phyloP scores from a whole-genome alignment of 768 basidiomycete species.

The Macrocybe gigantea region DNA sequence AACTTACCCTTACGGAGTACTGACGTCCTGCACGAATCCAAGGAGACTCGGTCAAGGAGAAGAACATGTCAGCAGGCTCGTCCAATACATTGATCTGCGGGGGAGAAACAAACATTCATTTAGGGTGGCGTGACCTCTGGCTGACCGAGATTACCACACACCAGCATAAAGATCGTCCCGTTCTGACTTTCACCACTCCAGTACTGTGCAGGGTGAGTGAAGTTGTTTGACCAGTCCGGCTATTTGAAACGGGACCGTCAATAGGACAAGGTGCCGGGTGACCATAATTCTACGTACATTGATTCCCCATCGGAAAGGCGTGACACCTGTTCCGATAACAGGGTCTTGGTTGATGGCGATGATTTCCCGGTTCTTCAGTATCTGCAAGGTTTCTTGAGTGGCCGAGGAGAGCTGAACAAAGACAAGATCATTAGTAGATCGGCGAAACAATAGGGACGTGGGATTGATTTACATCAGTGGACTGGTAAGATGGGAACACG shows the following conservation, averaged over 20 bases:
- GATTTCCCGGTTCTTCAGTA: slow-evolving; percentile 59
- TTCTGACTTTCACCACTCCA: slow-evolving; percentile 59
- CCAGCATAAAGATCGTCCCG: slow-evolving; percentile 62
- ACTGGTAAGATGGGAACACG: not conserved
- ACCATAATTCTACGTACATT: slow-evolving; percentile 35
- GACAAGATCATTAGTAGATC: not conserved
- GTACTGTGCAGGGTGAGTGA: slow-evolving; percentile 53
- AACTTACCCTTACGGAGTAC: slow-evolving; percentile 51
- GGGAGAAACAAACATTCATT: not conserved
- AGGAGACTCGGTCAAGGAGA: slow-evolving; percentile 58
- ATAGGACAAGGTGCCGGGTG: not conserved
- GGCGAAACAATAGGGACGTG: not conserved
- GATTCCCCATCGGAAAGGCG: slow-evolving; percentile 62
- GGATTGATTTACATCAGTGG: not conserved
- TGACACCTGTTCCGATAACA: slow-evolving; percentile 51
- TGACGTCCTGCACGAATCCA: slow-evolving; percentile 59
- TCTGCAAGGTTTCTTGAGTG: slow-evolving; percentile 42
- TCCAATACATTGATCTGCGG: slow-evolving; percentile 21
- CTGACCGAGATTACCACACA: slow-evolving; percentile 17
- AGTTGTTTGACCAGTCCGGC: slow-evolving; percentile 33
- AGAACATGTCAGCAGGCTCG: slow-evolving; percentile 45
- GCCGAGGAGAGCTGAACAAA: slow-evolving; percentile 38
- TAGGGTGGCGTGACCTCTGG: not conserved
- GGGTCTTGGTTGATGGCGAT: slow-evolving; percentile 68
- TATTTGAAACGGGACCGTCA: slow-evolving; percentile 2